Evolutionary conservation across 202 grass and related monocot genomes (phyloP).

Genomic region (Zizania palustris): DNA sequence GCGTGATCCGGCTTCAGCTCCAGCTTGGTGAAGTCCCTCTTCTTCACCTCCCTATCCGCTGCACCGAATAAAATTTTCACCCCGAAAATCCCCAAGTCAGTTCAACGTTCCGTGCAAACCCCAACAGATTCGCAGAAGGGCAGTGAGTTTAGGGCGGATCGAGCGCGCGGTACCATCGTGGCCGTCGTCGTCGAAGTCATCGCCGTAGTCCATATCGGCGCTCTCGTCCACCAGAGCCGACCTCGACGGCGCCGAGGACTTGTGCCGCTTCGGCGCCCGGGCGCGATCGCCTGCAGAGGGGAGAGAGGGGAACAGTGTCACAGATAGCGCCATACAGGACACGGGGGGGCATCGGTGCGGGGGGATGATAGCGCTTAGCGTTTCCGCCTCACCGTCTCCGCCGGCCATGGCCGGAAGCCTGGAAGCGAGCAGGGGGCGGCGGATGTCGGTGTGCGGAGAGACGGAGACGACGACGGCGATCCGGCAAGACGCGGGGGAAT

Average conservation of each 20-base stretch:
- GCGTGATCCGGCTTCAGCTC: slow-evolving; percentile 82
- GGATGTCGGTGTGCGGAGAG: slow-evolving; percentile 31
- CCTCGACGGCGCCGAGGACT: slow-evolving; percentile 54
- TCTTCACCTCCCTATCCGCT: slow-evolving; percentile 72
- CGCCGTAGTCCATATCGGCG: slow-evolving; percentile 73
- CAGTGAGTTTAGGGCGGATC: slow-evolving; percentile 6
- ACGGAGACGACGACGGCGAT: slow-evolving; percentile 10
- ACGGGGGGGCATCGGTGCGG: not conserved
- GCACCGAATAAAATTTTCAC: slow-evolving; percentile 11
- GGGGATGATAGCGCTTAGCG: not conserved
- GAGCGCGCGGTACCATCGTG: slow-evolving; percentile 57
- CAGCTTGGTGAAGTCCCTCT: slow-evolving; percentile 90
- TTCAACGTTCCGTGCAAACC: slow-evolving; percentile 17
- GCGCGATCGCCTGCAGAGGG: slow-evolving; percentile 59
- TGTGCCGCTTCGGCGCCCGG: slow-evolving; percentile 66
- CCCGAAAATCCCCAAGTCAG: slow-evolving; percentile 23
- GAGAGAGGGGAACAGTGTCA: slow-evolving; percentile 12
- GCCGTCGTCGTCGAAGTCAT: slow-evolving; percentile 72
- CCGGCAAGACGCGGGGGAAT: too few species aligned
- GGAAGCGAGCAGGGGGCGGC: slow-evolving; percentile 15
- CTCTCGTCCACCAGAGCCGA: slow-evolving; percentile 60
- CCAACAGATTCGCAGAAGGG: slow-evolving; percentile 21
- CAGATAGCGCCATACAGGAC: not conserved
- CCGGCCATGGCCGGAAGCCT: slow-evolving; percentile 50
- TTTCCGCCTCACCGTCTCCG: slow-evolving; percentile 54